Evolutionary conservation across 2,329 filamentous ascomycete genomes (phyloP).

Genomic region (Trichoderma sp.): DNA sequence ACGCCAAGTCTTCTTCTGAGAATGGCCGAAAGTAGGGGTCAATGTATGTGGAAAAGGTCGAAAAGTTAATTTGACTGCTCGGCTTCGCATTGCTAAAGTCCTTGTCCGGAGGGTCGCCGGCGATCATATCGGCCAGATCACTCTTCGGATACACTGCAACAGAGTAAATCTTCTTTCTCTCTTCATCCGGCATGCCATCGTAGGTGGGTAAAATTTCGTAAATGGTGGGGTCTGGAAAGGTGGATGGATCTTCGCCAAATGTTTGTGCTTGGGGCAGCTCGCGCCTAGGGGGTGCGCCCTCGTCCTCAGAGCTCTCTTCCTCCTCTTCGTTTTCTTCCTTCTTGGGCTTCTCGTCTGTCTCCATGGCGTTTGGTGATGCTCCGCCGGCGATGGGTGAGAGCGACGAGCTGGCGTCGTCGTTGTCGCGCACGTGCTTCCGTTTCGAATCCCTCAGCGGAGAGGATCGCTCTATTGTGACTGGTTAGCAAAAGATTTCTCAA

Average conservation of each 20-base stretch:
- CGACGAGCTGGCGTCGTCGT: conserved; percentile 58
- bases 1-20: conserved; percentile 90
- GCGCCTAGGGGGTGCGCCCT: conserved; percentile 59
- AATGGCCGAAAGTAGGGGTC: conserved; percentile 89
- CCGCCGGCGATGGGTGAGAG: conserved; percentile 51
- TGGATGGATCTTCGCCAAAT: conserved; percentile 88
- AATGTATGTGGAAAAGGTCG: conserved; percentile 87
- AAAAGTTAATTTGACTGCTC: conserved; percentile 88
- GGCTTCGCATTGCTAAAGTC: conserved; percentile 96
- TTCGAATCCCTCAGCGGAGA: conserved; percentile 55
- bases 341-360: conserved; percentile 55
- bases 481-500: neutral
- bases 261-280: conserved; percentile 77
- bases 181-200: conserved; percentile 76
- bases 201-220: conserved; percentile 83
- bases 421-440: conserved; percentile 51
- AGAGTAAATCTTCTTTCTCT: conserved; percentile 83
- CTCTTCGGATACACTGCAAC: conserved; percentile 79
- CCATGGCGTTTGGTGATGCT: conserved; percentile 54
- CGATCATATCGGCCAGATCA: conserved; percentile 80
- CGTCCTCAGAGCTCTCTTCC: conserved; percentile 56
- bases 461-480: conserved; percentile 46
- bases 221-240: conserved; percentile 86
- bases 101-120: conserved; percentile 85
- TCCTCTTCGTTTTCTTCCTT: conserved; percentile 43